Percentiles rank a stretch among this genome's conserved stretches.
Conservation (phyloP, 371 early-diverging fungal species). For the Haplosporangium sp. region DNA sequence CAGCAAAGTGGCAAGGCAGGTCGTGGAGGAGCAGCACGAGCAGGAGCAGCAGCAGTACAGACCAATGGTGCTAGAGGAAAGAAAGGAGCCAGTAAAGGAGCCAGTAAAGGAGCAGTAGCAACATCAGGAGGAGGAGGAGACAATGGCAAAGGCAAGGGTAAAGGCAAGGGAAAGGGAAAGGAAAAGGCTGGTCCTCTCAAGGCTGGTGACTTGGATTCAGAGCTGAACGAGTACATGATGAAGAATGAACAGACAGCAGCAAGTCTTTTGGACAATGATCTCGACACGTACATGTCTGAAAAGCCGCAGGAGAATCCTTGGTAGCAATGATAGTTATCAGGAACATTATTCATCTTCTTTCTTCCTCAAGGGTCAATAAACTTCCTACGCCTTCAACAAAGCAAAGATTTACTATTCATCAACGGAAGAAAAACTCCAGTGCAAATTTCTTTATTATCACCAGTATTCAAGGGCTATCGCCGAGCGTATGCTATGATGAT, state of each 20-base stretch:
- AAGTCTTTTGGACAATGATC: conserved; percentile 39
- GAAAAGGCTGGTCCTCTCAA: conserved; percentile 4
- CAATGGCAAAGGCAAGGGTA: background rate
- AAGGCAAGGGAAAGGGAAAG: conserved; percentile 12
- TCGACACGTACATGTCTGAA: conserved; percentile 51
- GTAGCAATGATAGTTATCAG: conserved; percentile 2
- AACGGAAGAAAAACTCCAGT: too few relatives aligned
- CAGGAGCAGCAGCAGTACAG: conserved; percentile 1
- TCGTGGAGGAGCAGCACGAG: conserved; percentile 4
- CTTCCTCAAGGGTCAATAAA: background rate
- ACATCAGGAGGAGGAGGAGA: background rate
- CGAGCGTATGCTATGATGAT: too few relatives aligned
- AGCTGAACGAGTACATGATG: conserved; percentile 48
- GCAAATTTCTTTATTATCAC: too few relatives aligned
- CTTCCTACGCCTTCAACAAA: too few relatives aligned
- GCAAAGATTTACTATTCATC: too few relatives aligned
- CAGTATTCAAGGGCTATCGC: too few relatives aligned
- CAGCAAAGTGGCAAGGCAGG: conserved; percentile 1
- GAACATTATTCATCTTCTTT: background rate
- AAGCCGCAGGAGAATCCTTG: conserved; percentile 15
- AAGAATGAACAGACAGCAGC: conserved; percentile 30
- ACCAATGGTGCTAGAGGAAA: conserved; percentile 10
- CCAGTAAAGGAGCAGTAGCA: conserved; percentile 3
- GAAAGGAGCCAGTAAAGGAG: conserved; percentile 6
- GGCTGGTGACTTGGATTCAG: conserved; percentile 32